These are phyloP conservation scores for Salix udensis DNA, from an alignment of 345 rosid genomes.

Conservation along the genomic window DNA sequence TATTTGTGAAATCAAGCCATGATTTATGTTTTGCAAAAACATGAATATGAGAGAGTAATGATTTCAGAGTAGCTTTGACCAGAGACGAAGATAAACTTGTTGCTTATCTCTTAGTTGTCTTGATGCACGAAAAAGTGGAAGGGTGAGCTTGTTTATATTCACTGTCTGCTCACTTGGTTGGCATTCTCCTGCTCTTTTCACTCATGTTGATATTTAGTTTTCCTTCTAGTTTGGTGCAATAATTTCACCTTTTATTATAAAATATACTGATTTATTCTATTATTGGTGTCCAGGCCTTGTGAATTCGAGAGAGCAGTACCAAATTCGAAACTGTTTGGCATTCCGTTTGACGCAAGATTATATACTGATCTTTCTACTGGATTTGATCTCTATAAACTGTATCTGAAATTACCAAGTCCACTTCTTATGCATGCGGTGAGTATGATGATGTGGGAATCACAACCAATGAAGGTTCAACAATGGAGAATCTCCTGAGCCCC, in stretches of 20 bases:
- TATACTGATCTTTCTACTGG: constrained; percentile 17
- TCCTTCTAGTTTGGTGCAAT: neutral
- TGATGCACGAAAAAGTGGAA: no score
- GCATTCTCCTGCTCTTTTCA: no score
- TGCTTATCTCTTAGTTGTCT: no score
- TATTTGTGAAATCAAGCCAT: no score
- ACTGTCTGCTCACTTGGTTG: no score
- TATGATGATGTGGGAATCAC: constrained; percentile 29
- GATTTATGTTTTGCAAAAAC: no score
- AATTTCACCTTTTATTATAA: neutral
- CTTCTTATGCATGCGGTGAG: constrained; percentile 22
- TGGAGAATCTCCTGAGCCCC: constrained; percentile 35
- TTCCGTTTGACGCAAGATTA: constrained; percentile 51
- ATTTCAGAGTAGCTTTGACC: no score
- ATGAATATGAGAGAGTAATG: no score
- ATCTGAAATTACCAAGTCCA: constrained; percentile 17
- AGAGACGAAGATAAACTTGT: no score
- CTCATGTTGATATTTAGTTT: no score
- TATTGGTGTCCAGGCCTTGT: constrained; percentile 23
- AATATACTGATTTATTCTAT: constrained; percentile 5
- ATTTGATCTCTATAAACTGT: constrained; percentile 14
- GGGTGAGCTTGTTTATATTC: no score
- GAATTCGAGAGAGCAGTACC: constrained; percentile 7
- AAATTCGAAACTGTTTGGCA: constrained; percentile 38
- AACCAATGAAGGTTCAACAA: constrained; percentile 34